Percentiles rank a stretch among this genome's conserved stretches.
phyloP scores from a whole-genome alignment of 2,329 filamentous ascomycete species.

The Scytalidium sp. region DNA sequence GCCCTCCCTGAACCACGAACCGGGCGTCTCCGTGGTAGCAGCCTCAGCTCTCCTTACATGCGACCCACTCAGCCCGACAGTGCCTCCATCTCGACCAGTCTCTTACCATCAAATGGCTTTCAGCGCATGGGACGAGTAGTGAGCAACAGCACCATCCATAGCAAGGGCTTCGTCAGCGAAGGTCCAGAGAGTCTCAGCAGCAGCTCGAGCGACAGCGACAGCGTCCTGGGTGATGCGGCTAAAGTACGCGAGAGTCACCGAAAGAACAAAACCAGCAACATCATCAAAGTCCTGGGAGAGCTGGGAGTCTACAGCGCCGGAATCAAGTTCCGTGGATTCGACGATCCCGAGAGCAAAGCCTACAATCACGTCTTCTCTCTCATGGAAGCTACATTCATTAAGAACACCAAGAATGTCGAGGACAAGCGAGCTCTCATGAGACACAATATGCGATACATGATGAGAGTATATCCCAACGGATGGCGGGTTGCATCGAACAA shows the following conservation, averaged over 20 bases:
- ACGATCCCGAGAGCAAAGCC: constrained; percentile 72
- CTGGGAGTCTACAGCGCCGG: constrained; percentile 75
- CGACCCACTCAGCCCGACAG: constrained; percentile 61
- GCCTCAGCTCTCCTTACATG: constrained; percentile 74
- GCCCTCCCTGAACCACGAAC: constrained; percentile 43
- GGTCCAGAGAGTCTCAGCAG: constrained; percentile 50
- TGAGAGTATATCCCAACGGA: constrained; percentile 89
- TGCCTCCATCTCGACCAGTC: constrained; percentile 46
- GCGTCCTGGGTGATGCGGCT: constrained; percentile 50
- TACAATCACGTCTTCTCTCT: constrained; percentile 97
- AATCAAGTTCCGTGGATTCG: constrained; percentile 82
- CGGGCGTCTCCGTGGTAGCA: constrained; percentile 58
- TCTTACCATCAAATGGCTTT: constrained; percentile 50
- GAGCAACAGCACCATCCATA: constrained; percentile 15
- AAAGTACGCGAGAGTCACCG: constrained; percentile 54
- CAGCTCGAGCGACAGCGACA: constrained; percentile 79
- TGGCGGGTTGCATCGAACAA: constrained; percentile 84
- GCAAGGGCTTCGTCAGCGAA: constrained; percentile 20
- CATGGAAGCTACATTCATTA: constrained; percentile 83
- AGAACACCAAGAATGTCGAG: constrained; percentile 71
- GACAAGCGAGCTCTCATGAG: constrained; percentile 76
- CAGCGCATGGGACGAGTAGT: constrained; percentile 14
- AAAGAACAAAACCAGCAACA: constrained; percentile 73
- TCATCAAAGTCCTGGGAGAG: constrained; percentile 76
- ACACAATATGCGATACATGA: constrained; percentile 88